Evolutionary conservation across 495 filamentous ascomycete genomes (phyloP).

Genomic region (Neurospora sublineolata): DNA sequence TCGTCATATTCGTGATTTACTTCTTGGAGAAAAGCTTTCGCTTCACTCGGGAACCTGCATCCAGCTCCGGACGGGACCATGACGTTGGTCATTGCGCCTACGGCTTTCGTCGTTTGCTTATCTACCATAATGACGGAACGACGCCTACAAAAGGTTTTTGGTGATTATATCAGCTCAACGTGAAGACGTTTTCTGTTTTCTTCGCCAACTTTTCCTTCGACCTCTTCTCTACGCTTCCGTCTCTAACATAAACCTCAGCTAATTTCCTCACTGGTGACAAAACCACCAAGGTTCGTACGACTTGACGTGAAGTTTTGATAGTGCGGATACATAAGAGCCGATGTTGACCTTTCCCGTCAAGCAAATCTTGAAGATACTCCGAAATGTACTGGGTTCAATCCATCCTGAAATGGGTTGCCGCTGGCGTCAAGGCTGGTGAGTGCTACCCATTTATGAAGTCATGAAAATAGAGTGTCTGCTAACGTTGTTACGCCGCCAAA

Average conservation of each 20-base stretch:
- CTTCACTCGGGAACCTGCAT: neutral
- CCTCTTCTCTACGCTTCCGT: neutral
- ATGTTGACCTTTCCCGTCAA: neutral
- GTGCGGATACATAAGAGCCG: rapidly evolving
- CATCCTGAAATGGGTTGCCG: neutral
- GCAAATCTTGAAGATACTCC: neutral
- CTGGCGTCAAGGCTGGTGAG: neutral
- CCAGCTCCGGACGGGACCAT: neutral
- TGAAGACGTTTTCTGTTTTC: neutral
- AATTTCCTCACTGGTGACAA: neutral
- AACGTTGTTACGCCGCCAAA: neutral
- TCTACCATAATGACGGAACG: neutral
- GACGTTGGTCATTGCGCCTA: neutral
- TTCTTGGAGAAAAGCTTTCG: neutral
- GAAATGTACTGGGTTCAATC: neutral
- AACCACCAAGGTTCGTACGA: neutral
- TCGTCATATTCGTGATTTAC: neutral
- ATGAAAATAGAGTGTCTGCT: neutral
- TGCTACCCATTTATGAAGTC: neutral
- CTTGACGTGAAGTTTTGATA: neutral
- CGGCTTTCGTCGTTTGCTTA: neutral
- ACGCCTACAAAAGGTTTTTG: neutral
- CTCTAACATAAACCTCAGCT: neutral
- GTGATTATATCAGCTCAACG: neutral
- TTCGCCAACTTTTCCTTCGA: neutral